These are phyloP conservation scores for Synchytrium microbalum DNA, from an alignment of 371 early-diverging fungal species.

Conservation along the genomic window DNA sequence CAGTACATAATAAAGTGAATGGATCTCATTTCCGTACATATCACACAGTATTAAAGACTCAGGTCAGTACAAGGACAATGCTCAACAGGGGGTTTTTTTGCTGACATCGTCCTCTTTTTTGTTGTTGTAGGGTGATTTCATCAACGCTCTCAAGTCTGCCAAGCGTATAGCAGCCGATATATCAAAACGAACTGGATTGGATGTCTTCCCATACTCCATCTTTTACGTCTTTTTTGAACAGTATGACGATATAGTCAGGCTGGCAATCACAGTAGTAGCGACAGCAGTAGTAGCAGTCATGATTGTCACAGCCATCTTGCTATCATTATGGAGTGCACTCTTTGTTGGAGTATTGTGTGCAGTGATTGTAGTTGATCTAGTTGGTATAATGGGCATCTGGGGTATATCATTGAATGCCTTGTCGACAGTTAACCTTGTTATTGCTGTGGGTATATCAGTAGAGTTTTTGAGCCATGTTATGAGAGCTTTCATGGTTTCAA, in stretches of 20 bases:
- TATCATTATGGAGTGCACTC: conserved; percentile 50
- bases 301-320: conserved; percentile 46
- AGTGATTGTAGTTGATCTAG: conserved; percentile 57
- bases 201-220: conserved; percentile 63
- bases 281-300: conserved; percentile 54
- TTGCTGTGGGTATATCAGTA: conserved; percentile 69
- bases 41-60: conserved; percentile 55
- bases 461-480: conserved; percentile 71
- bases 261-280: conserved; percentile 48
- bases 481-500: conserved; percentile 52
- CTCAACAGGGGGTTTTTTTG: background rate
- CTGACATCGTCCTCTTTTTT: too few species aligned
- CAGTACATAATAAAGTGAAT: conserved; percentile 26
- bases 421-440: conserved; percentile 65
- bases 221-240: conserved; percentile 75
- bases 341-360: conserved; percentile 52
- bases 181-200: conserved; percentile 36
- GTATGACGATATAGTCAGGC: conserved; percentile 50
- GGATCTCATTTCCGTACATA: conserved; percentile 64
- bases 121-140: conserved; percentile 46
- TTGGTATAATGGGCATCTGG: conserved; percentile 63
- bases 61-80: too few species aligned
- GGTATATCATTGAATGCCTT: conserved; percentile 61
- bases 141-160: conserved; percentile 54
- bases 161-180: conserved; percentile 55